Percentiles rank a stretch among this genome's conserved stretches.
These are phyloP conservation scores for Globisporangium paroecandrum DNA, from an alignment of 352 stramenopile species.

Conservation along the genomic window DNA sequence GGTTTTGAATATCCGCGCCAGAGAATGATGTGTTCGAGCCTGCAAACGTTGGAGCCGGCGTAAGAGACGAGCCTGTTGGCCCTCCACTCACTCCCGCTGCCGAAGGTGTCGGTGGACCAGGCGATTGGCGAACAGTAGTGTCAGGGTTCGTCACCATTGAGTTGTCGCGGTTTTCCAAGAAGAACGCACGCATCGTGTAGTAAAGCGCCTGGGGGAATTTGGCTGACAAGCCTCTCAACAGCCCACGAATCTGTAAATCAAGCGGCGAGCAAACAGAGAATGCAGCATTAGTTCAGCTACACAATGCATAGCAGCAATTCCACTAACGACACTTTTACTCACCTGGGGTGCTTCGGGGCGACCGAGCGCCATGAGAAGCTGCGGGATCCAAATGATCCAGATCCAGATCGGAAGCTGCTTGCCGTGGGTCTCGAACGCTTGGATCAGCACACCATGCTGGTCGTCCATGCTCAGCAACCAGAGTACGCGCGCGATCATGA, in stretches of 20 bases:
- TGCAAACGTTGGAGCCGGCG: constrained; percentile 6
- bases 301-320: not conserved
- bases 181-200: constrained; percentile 97
- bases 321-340: not conserved
- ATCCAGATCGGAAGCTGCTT: constrained; percentile 96
- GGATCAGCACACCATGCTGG: constrained; percentile 61
- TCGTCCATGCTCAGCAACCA: constrained; percentile 91
- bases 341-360: constrained; percentile 85
- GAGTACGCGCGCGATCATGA: constrained; percentile 90
- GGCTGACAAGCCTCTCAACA: constrained; percentile 76
- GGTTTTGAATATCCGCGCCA: constrained; percentile 8
- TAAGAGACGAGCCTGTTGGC: constrained; percentile 4
- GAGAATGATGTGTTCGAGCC: constrained; percentile 10
- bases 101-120: constrained; percentile 16
- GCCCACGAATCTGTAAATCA: constrained; percentile 62
- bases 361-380: constrained; percentile 94
- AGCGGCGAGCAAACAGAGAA: not conserved
- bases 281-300: not conserved
- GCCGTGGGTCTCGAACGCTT: constrained; percentile 92
- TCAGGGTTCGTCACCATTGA: constrained; percentile 47
- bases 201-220: constrained; percentile 98
- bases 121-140: constrained; percentile 15
- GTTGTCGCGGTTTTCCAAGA: constrained; percentile 96
- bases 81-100: not conserved
- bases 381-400: constrained; percentile 99